These are phyloP conservation scores for Alternaria postmessia DNA, from an alignment of 2,329 filamentous ascomycete genomes.

Conservation along the genomic window DNA sequence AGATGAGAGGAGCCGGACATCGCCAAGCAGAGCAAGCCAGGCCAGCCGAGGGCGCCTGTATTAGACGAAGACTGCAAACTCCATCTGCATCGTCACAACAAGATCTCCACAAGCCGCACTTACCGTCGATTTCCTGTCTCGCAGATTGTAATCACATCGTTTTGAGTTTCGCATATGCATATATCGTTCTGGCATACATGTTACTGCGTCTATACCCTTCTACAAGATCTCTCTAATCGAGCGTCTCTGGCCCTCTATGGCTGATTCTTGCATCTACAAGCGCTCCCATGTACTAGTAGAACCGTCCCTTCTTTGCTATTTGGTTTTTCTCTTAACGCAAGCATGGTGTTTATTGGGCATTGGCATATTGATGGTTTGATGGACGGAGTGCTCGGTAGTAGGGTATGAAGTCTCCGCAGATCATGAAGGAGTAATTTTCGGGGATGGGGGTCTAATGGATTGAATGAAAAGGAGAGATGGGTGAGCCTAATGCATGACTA, in stretches of 20 bases:
- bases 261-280: slow-evolving; percentile 10
- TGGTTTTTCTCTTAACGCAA: slow-evolving; percentile 7
- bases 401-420: slow-evolving; percentile 1
- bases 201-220: slow-evolving; percentile 19
- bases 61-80: slow-evolving; percentile 16
- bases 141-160: background rate
- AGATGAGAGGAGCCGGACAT: slow-evolving; percentile 50
- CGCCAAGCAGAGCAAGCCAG: slow-evolving; percentile 49
- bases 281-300: slow-evolving; percentile 23
- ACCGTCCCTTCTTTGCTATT: background rate
- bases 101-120: background rate
- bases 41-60: slow-evolving; percentile 38
- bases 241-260: background rate
- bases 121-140: background rate
- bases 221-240: slow-evolving; percentile 13
- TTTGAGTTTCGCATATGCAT: slow-evolving; percentile 11
- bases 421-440: slow-evolving; percentile 2
- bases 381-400: background rate
- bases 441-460: slow-evolving; percentile 5
- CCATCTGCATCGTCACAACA: background rate
- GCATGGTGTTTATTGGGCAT: slow-evolving; percentile 24
- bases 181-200: slow-evolving; percentile 13
- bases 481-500: background rate
- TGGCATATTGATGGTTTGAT: slow-evolving; percentile 4
- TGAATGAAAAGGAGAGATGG: background rate